A percentile compares a stretch with the other conserved stretches of the same genome.
These are phyloP conservation scores for Trypanosomatidae sp. DNA, from an alignment of 208 protist genomes.

Conservation along the genomic window DNA sequence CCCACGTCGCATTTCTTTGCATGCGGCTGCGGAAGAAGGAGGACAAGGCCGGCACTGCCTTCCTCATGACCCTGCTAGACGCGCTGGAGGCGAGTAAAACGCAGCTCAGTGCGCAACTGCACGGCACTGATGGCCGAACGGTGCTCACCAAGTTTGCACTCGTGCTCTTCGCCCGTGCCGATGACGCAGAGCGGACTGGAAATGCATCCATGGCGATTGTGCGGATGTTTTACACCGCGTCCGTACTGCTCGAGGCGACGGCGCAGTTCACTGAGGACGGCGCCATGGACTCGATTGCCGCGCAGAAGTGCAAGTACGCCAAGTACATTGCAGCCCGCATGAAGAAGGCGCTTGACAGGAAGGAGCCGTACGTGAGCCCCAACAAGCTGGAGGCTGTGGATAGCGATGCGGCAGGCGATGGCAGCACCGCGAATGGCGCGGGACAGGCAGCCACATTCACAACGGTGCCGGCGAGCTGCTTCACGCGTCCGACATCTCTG, in stretches of 20 bases:
- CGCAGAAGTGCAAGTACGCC: slow-evolving; percentile 75
- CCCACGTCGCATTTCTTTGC: slow-evolving; percentile 60
- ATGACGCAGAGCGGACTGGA: slow-evolving; percentile 71
- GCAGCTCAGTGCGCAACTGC: slow-evolving; percentile 35
- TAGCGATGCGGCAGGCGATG: slow-evolving; percentile 4
- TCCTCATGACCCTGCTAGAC: slow-evolving; percentile 51
- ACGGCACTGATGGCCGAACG: slow-evolving; percentile 51
- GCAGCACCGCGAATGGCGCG: background rate
- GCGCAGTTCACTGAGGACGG: slow-evolving; percentile 73
- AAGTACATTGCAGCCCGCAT: slow-evolving; percentile 76
- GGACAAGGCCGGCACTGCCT: slow-evolving; percentile 48
- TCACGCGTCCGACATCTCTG: slow-evolving; percentile 2
- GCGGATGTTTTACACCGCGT: slow-evolving; percentile 67
- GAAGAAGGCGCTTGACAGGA: slow-evolving; percentile 64
- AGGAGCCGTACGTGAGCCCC: slow-evolving; percentile 51
- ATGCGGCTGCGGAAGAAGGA: slow-evolving; percentile 51
- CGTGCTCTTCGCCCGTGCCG: slow-evolving; percentile 75
- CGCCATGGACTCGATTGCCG: slow-evolving; percentile 55
- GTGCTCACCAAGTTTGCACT: slow-evolving; percentile 63
- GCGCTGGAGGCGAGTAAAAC: slow-evolving; percentile 46
- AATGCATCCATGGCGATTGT: slow-evolving; percentile 48
- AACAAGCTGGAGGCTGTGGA: slow-evolving; percentile 38
- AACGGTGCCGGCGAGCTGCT: slow-evolving; percentile 18
- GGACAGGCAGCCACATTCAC: background rate
- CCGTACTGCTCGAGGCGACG: slow-evolving; percentile 78